A percentile compares a stretch with the other conserved stretches of the same genome.
Evolutionary conservation across 192 early-diverging fungal genomes (phyloP).

Genomic region (Backusella luteola): DNA sequence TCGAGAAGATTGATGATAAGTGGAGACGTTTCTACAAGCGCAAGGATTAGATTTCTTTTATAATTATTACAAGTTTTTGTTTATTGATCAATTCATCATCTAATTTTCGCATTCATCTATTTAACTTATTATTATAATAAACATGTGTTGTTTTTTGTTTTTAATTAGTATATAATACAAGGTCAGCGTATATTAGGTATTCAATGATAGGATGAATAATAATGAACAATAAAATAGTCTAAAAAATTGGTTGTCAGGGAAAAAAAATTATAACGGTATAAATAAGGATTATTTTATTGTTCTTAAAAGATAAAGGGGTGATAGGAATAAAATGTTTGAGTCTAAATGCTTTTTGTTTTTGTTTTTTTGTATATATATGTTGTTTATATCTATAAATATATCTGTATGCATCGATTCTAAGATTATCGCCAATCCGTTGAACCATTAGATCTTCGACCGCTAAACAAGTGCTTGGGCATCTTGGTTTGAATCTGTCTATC

Average conservation of each 20-base stretch:
- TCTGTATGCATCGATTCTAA: background rate
- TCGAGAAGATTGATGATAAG: constrained; percentile 87
- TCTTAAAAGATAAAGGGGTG: background rate
- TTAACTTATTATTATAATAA: constrained; percentile 5
- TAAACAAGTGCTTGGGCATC: constrained; percentile 98
- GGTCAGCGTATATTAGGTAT: background rate
- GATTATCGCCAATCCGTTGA: constrained; percentile 78
- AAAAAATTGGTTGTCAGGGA: no score
- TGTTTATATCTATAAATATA: background rate
- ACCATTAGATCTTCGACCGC: constrained; percentile 84
- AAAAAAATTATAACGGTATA: background rate
- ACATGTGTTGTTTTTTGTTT: background rate
- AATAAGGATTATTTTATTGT: no score
- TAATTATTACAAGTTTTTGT: background rate
- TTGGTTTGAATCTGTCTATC: constrained; percentile 88
- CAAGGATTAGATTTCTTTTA: constrained; percentile 28
- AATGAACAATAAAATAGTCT: background rate
- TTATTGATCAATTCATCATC: constrained; percentile 3
- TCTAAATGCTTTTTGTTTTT: constrained; percentile 3
- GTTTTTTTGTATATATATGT: background rate
- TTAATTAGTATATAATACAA: background rate
- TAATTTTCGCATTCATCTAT: constrained; percentile 8
- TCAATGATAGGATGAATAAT: background rate
- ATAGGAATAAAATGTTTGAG: background rate
- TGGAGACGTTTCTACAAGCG: constrained; percentile 88